These are phyloP conservation scores for Candida coquimbonensis DNA, from an alignment of 805 yeast genomes.

Conservation along the genomic window DNA sequence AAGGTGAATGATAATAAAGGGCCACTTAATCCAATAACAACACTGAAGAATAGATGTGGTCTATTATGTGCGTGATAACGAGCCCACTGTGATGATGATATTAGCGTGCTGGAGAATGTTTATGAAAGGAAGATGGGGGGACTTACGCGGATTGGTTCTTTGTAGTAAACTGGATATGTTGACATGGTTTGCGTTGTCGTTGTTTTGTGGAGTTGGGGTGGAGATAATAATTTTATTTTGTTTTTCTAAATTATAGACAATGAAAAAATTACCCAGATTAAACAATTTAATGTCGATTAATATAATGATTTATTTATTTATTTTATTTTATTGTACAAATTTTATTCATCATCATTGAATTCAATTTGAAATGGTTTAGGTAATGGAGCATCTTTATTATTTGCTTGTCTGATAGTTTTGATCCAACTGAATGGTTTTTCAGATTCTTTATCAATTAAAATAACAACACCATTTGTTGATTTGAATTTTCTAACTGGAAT, in stretches of 20 bases:
- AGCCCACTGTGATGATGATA: conserved; percentile 41
- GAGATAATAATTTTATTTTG: no score
- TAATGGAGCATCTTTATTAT: conserved; percentile 64
- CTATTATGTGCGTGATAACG: conserved; percentile 71
- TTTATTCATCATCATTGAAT: conserved; percentile 6
- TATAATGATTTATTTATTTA: not conserved
- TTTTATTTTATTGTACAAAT: not conserved
- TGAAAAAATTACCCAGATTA: not conserved
- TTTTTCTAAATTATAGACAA: no score
- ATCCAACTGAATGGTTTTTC: conserved; percentile 57
- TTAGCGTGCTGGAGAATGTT: not conserved
- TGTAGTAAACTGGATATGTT: conserved; percentile 45
- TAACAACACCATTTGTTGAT: conserved; percentile 64
- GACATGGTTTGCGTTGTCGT: conserved; percentile 4
- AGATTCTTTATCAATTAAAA: conserved; percentile 58
- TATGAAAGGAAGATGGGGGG: not conserved
- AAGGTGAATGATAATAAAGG: conserved; percentile 54
- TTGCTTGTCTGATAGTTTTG: conserved; percentile 78
- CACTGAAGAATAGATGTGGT: conserved; percentile 67
- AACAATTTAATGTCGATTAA: not conserved
- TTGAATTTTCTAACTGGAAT: conserved; percentile 75
- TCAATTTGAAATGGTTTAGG: conserved; percentile 63
- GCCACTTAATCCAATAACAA: conserved; percentile 57
- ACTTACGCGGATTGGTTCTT: conserved; percentile 60
- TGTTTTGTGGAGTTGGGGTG: no score